These are phyloP conservation scores for Candolleomyces eurysporus DNA, from an alignment of 768 basidiomycete genomes.

Conservation along the genomic window DNA sequence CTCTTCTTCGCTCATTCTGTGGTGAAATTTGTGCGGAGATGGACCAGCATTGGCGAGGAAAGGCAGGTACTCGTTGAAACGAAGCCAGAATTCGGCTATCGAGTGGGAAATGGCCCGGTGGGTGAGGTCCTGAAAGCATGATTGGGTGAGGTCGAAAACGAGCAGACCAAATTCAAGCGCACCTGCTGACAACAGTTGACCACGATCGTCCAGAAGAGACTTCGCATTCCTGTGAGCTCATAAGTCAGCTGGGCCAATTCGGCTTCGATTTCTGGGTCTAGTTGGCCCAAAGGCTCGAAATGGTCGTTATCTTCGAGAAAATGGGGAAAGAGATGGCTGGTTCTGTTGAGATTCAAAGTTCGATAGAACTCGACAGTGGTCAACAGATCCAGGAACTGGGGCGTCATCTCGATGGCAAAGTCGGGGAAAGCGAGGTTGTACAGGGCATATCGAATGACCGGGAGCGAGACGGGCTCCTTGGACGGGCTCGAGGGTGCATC, in stretches of 20 bases:
- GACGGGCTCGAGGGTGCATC: background rate
- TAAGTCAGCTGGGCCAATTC: background rate
- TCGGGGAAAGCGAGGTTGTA: conserved; percentile 27
- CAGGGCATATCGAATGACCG: conserved; percentile 28
- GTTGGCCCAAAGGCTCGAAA: background rate
- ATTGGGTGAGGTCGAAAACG: background rate
- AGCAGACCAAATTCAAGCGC: background rate
- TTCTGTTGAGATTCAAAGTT: background rate
- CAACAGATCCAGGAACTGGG: conserved; percentile 33
- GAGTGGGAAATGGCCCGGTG: conserved; percentile 9
- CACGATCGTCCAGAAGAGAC: conserved; percentile 32
- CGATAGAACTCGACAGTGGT: conserved; percentile 38
- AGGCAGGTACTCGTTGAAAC: conserved; percentile 42
- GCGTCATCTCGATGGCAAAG: conserved; percentile 21
- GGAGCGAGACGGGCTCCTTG: conserved; percentile 15
- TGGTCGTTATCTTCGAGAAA: conserved; percentile 2
- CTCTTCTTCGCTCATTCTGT: conserved; percentile 23
- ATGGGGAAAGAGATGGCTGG: background rate
- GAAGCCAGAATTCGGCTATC: conserved; percentile 32
- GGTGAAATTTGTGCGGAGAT: conserved; percentile 26
- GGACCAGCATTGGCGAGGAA: conserved; percentile 14
- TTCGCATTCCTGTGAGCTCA: conserved; percentile 17
- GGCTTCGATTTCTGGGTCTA: background rate
- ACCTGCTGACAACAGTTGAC: conserved; percentile 18
- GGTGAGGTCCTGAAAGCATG: background rate